A percentile compares a stretch with the other conserved stretches of the same genome.
Conservation (phyloP, 2,329 filamentous ascomycete species). For the Colletotrichum tamarilloi region DNA sequence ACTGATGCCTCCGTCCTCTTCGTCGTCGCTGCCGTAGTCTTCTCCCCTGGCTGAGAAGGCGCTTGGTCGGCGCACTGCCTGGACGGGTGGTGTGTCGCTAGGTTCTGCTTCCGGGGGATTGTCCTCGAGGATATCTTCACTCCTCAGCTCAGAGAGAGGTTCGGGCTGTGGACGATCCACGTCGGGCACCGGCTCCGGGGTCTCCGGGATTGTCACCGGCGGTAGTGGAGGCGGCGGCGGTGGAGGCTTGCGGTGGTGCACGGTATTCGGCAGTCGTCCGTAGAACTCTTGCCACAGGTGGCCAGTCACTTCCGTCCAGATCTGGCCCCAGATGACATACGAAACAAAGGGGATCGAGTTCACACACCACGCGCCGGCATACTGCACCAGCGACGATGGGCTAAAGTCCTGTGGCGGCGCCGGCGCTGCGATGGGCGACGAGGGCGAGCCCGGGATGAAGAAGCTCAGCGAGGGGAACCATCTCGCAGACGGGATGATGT, state of each 20-base stretch:
- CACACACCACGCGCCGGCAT: slow-evolving; percentile 54
- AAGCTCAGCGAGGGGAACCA: slow-evolving; percentile 59
- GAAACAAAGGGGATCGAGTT: slow-evolving; percentile 59
- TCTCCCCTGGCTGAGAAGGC: slow-evolving; percentile 60
- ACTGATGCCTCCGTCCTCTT: slow-evolving; percentile 65
- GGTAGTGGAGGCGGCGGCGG: slow-evolving; percentile 37
- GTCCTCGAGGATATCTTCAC: not conserved
- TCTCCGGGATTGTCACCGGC: slow-evolving; percentile 32
- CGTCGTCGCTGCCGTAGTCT: slow-evolving; percentile 67
- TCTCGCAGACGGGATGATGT: slow-evolving; percentile 54
- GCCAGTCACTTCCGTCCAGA: slow-evolving; percentile 50
- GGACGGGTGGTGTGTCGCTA: slow-evolving; percentile 41
- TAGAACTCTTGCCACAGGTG: slow-evolving; percentile 53
- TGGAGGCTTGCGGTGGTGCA: slow-evolving; percentile 42
- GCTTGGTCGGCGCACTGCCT: slow-evolving; percentile 55
- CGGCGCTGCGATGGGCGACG: slow-evolving; percentile 62
- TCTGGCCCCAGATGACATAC: slow-evolving; percentile 55
- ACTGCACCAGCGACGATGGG: slow-evolving; percentile 51
- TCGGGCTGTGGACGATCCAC: slow-evolving; percentile 6
- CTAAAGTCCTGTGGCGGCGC: slow-evolving; percentile 53
- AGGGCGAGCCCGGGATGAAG: slow-evolving; percentile 65
- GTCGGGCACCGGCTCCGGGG: slow-evolving; percentile 9
- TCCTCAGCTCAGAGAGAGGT: not conserved
- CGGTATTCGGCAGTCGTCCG: slow-evolving; percentile 52
- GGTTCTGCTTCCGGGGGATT: not conserved